Percentiles rank a stretch among this genome's conserved stretches.
phyloP scores from a whole-genome alignment of 1,284 basidiomycete genomes.

The Jaminaea rosea region DNA sequence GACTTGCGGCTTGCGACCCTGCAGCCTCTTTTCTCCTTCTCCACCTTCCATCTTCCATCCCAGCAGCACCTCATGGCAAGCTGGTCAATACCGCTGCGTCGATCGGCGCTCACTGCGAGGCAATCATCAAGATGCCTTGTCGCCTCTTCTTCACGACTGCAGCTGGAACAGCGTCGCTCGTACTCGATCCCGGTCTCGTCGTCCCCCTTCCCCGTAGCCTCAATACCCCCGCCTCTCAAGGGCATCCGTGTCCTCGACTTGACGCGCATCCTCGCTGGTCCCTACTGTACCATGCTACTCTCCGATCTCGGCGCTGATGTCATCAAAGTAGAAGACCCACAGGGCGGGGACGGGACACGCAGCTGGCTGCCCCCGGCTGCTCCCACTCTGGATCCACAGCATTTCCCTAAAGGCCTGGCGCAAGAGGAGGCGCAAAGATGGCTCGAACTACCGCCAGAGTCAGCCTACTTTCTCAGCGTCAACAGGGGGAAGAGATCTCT shows the following conservation, averaged over 20 bases:
- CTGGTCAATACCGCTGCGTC: no score
- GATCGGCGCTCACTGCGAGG: no score
- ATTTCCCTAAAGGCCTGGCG: neutral
- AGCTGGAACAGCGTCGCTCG: no score
- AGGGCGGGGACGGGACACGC: conserved; percentile 80
- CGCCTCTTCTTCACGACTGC: no score
- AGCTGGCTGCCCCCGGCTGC: conserved; percentile 40
- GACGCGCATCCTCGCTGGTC: conserved; percentile 79
- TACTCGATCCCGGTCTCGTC: neutral
- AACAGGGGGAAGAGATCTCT: conserved; percentile 81
- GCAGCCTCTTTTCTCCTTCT: no score
- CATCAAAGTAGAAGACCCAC: conserved; percentile 56
- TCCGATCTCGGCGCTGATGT: conserved; percentile 81
- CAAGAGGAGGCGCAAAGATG: conserved; percentile 49
- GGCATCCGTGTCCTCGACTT: conserved; percentile 75
- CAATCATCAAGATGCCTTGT: no score
- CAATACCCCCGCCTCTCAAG: conserved; percentile 59
- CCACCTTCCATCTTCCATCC: no score
- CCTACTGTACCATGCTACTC: conserved; percentile 68
- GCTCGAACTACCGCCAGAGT: conserved; percentile 65
- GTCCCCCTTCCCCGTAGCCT: conserved; percentile 8
- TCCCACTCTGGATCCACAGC: neutral
- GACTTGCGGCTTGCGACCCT: no score
- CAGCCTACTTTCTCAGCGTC: conserved; percentile 80
- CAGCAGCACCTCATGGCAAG: no score